Evolutionary conservation across 1,284 basidiomycete species (phyloP).

Genomic region (Anthracocystis panici-leucophaei): DNA sequence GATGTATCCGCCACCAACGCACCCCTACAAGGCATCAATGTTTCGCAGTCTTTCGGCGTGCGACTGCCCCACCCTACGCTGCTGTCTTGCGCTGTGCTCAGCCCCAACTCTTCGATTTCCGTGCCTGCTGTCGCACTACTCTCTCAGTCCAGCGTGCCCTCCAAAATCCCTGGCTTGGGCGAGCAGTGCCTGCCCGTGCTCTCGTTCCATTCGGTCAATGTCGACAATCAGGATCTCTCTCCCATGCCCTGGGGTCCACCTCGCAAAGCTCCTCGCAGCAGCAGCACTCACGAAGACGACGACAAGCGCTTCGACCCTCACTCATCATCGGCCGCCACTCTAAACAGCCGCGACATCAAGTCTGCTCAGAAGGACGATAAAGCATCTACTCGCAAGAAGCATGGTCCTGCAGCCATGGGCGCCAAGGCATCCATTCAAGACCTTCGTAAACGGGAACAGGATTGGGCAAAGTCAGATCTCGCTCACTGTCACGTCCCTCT

Average conservation of each 20-base stretch:
- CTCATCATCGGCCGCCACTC: conserved; percentile 28
- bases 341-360: conserved; percentile 26
- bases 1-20: conserved; percentile 10
- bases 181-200: conserved; percentile 63
- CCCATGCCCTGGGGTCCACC: conserved; percentile 60
- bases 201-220: conserved; percentile 61
- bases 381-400: conserved; percentile 25
- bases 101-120: conserved; percentile 10
- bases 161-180: conserved; percentile 57
- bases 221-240: conserved; percentile 42
- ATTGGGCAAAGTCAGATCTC: conserved; percentile 46
- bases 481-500: conserved; percentile 64
- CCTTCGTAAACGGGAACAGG: conserved; percentile 45
- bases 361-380: conserved; percentile 25
- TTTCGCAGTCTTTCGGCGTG: conserved; percentile 32
- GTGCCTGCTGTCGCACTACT: conserved; percentile 56
- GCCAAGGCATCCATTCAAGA: conserved; percentile 23
- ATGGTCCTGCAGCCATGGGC: conserved; percentile 60
- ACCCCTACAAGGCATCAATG: conserved; percentile 3
- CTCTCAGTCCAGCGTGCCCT: conserved; percentile 57
- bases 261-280: conserved; percentile 36
- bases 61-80: conserved; percentile 64
- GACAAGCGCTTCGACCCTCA: conserved; percentile 21
- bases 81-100: conserved; percentile 47
- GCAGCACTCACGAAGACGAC: conserved; percentile 12